phyloP scores from a whole-genome alignment of 768 basidiomycete genomes.

The Rhizopogon vinicolor region DNA sequence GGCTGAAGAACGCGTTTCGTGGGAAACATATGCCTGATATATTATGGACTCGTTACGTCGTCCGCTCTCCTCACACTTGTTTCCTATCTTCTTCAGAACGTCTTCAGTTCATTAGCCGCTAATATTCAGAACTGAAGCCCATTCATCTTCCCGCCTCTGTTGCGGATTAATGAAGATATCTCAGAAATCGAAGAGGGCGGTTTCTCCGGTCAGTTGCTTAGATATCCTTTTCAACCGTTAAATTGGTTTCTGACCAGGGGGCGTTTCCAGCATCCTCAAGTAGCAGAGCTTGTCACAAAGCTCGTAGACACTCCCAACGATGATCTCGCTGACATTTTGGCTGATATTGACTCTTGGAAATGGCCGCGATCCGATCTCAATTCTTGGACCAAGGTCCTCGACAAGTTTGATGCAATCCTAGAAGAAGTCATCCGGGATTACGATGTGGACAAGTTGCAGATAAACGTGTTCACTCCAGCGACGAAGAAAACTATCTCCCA shows the following conservation, averaged over 20 bases:
- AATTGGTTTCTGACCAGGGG: background rate
- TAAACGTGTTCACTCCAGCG: slow-evolving; percentile 68
- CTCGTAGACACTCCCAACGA: slow-evolving; percentile 64
- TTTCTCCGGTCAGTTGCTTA: slow-evolving; percentile 60
- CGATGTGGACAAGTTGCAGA: slow-evolving; percentile 79
- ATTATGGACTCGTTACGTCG: slow-evolving; percentile 17
- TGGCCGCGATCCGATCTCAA: slow-evolving; percentile 97
- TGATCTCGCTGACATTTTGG: slow-evolving; percentile 64
- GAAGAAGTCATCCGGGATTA: slow-evolving; percentile 82
- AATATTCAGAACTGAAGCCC: slow-evolving; percentile 8
- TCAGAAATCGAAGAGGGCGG: slow-evolving; percentile 78
- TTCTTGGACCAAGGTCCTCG: slow-evolving; percentile 93
- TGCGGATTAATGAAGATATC: slow-evolving; percentile 82
- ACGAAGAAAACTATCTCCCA: slow-evolving; percentile 74
- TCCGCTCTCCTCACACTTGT: slow-evolving; percentile 7
- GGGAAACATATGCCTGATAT: slow-evolving; percentile 30
- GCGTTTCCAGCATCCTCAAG: slow-evolving; percentile 59
- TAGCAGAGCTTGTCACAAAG: slow-evolving; percentile 74
- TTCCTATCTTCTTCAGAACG: slow-evolving; percentile 8
- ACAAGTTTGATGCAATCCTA: slow-evolving; percentile 90
- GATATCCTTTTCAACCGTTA: slow-evolving; percentile 4
- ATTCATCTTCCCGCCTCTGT: slow-evolving; percentile 32
- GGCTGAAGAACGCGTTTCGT: slow-evolving; percentile 1
- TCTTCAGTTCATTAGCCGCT: background rate
- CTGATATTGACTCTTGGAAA: slow-evolving; percentile 76